phyloP scores from a whole-genome alignment of 805 yeast genomes.

The Grigorovia jiainica region DNA sequence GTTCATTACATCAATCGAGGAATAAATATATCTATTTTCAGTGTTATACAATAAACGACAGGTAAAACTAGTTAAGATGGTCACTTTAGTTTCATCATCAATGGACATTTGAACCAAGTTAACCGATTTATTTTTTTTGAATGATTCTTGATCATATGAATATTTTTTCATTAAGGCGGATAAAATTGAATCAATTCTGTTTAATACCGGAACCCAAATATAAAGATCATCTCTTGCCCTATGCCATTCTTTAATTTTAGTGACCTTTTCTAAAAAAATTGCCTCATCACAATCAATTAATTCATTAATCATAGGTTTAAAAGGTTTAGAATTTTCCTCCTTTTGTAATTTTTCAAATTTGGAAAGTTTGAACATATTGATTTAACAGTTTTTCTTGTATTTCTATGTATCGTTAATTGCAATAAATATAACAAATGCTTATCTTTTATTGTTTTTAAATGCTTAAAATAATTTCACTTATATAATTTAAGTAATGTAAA shows the following conservation, averaged over 20 bases:
- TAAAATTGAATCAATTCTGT: slow-evolving; percentile 62
- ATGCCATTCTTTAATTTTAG: slow-evolving; percentile 40
- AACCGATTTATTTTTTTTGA: slow-evolving; percentile 36
- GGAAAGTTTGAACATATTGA: slow-evolving; percentile 24
- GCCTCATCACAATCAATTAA: slow-evolving; percentile 31
- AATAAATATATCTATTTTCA: slow-evolving; percentile 54
- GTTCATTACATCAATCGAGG: slow-evolving; percentile 54
- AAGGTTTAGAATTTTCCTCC: slow-evolving; percentile 38
- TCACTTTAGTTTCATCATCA: slow-evolving; percentile 39
- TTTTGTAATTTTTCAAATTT: slow-evolving; percentile 25
- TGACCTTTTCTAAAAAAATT: slow-evolving; percentile 35
- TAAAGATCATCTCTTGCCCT: slow-evolving; percentile 59
- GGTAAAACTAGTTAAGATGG: slow-evolving; percentile 52
- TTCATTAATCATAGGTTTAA: slow-evolving; percentile 30
- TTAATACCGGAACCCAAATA: slow-evolving; percentile 70
- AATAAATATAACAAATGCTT: too few species aligned
- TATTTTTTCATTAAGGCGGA: slow-evolving; percentile 47
- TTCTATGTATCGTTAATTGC: too few species aligned
- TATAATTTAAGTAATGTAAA: too few species aligned
- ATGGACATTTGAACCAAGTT: slow-evolving; percentile 36
- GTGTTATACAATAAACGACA: slow-evolving; percentile 58
- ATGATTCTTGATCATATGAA: slow-evolving; percentile 18
- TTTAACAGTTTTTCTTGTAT: too few species aligned
- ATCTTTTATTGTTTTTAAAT: too few species aligned
- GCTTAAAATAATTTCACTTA: too few species aligned